Base-by-base conservation (phyloP, 805 yeast species). In the Cyberlindnera maclurae region DNA sequence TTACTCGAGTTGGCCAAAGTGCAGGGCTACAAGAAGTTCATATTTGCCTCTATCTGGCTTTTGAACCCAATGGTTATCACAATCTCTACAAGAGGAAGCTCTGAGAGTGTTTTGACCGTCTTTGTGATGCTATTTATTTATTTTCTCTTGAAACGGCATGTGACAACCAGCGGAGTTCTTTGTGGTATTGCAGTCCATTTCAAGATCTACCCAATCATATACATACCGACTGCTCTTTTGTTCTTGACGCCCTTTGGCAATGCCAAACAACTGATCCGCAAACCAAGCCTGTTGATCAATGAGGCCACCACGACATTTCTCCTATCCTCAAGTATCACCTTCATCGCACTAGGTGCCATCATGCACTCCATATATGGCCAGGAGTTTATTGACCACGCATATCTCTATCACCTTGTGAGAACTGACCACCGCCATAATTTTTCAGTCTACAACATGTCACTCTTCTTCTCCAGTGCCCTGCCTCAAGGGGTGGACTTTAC, bases 391-490 rank as follows among this genome's bases (percentile, higher is more conserved):
- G 65, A 75, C 31, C 84, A 90, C 50, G 73, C 96, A 0, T 88
- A 85, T 55, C 54, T 87, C 4, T 89, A 90, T 57, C 98, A 90
- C 59, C 63, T 90, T 31, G 67, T 75, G 8, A 68, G 98, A 43
- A 60, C 86, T 4, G 98, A 93, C 58, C 98, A 93, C 59, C 75
- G 98, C 34, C 98, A 93, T 62, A 93, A 93, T 60, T 93, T 93
- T 56, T 85, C 96, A 4, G 67, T 89, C 3, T 93, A 89, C 72
- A 84, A 89, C 57, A 64, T 86, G 11, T 64, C 80, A 16, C 64
- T 93, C 30, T 83, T 82, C 57, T 75, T 72, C 54, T 71, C 71
- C 33, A 79, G 88, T 4, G 60, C 71, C 3, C 33, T 46, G 30
- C 20, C 26, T 30, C 9, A 15, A 5, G 17, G 12, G 2, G 17